A percentile compares a stretch with the other conserved stretches of the same genome.
These are phyloP conservation scores for Leptographium lundbergii DNA, from an alignment of 2,329 filamentous ascomycete species.

Conservation along the genomic window DNA sequence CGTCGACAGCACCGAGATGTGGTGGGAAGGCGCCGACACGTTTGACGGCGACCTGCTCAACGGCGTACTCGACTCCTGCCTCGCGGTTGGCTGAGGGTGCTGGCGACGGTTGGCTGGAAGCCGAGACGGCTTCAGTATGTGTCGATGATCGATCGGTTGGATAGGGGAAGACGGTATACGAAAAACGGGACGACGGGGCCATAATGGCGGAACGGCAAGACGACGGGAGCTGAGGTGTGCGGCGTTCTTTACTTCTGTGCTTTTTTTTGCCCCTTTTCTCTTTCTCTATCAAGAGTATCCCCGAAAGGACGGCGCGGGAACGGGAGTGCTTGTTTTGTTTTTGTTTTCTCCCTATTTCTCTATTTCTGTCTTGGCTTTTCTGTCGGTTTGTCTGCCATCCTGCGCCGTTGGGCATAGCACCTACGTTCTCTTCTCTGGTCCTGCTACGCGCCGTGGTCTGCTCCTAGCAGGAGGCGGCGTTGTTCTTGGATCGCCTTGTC, in stretches of 20 bases:
- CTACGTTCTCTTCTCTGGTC: not conserved
- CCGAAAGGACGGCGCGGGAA: not conserved
- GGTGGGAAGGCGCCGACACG: constrained; percentile 48
- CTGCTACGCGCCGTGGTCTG: not conserved
- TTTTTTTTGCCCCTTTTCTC: not conserved
- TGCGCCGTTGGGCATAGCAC: not conserved
- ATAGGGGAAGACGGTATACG: not conserved
- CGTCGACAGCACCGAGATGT: constrained; percentile 39
- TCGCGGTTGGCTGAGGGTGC: constrained; percentile 28
- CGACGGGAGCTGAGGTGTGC: not conserved
- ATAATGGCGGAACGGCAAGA: not conserved
- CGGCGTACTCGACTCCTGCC: constrained; percentile 41
- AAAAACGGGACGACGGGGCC: not conserved
- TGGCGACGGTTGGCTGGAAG: too few relatives aligned
- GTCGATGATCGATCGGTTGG: not conserved
- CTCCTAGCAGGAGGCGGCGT: not conserved
- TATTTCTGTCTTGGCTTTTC: not conserved
- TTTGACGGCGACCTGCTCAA: constrained; percentile 41
- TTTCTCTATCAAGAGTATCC: not conserved
- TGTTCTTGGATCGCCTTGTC: not conserved
- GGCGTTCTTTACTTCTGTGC: not conserved
- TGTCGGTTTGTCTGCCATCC: not conserved
- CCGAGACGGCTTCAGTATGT: not conserved
- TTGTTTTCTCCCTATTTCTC: not conserved
- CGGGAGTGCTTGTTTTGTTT: not conserved